These are phyloP conservation scores for Blastobotrys elegans DNA, from an alignment of 1,139 yeast genomes.

Conservation along the genomic window DNA sequence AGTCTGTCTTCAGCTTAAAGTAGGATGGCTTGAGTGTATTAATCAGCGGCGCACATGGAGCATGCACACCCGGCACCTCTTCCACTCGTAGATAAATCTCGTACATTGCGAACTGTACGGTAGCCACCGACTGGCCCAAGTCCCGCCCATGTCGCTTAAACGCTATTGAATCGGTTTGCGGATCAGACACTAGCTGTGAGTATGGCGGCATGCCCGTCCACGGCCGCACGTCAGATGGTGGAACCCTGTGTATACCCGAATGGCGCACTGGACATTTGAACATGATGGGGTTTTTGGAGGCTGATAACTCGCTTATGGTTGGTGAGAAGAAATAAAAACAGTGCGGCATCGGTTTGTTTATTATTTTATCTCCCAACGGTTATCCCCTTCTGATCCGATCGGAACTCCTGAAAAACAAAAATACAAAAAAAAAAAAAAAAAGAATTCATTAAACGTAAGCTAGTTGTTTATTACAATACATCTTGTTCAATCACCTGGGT, in stretches of 20 bases:
- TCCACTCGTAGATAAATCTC: not conserved
- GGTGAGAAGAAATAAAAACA: not conserved
- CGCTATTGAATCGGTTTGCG: not conserved
- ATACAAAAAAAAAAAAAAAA: not conserved
- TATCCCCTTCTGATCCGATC: no score
- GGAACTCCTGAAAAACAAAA: not conserved
- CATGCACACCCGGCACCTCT: slow-evolving; percentile 3
- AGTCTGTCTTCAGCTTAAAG: not conserved
- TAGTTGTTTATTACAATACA: no score
- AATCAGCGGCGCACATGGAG: slow-evolving; percentile 11
- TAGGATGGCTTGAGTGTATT: not conserved
- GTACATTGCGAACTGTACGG: slow-evolving; percentile 11
- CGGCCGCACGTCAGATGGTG: slow-evolving; percentile 9
- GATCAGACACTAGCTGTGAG: not conserved
- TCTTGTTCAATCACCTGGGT: slow-evolving; percentile 43
- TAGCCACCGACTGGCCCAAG: slow-evolving; percentile 5
- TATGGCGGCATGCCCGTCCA: slow-evolving; percentile 13
- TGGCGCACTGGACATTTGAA: slow-evolving; percentile 7
- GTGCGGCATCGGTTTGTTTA: no score
- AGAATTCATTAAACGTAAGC: no score
- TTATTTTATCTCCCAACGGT: no score
- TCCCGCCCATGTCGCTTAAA: slow-evolving; percentile 6
- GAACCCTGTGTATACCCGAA: slow-evolving; percentile 8
- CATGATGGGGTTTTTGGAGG: not conserved
- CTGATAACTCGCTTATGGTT: not conserved